phyloP scores from a whole-genome alignment of 768 basidiomycete species.

The Lactarius sanguifluus region DNA sequence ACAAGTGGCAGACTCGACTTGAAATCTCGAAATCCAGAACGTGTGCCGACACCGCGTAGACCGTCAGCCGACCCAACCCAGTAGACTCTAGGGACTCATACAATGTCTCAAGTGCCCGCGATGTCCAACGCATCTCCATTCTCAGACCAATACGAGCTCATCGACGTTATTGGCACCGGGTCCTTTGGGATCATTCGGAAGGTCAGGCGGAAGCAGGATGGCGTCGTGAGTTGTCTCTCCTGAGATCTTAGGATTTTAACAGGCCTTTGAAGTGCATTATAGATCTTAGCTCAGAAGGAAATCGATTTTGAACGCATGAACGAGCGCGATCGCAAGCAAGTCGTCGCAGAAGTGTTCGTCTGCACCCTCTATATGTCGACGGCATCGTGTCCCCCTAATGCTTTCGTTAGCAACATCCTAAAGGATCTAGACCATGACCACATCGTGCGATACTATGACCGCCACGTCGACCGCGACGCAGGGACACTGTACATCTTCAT shows the following conservation, averaged over 20 bases:
- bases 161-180: conserved; percentile 94
- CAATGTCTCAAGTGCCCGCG: neutral
- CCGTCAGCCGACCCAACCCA: conserved; percentile 1
- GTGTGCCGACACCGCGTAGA: neutral
- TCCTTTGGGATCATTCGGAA: conserved; percentile 98
- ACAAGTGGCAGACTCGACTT: neutral
- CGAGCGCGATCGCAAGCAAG: conserved; percentile 94
- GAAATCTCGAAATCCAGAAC: neutral
- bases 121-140: conserved; percentile 37
- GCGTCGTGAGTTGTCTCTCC: conserved; percentile 54
- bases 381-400: conserved; percentile 1
- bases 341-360: conserved; percentile 95
- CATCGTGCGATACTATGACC: conserved; percentile 94
- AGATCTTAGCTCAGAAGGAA: conserved; percentile 91
- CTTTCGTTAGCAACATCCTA: conserved; percentile 75
- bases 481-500: conserved; percentile 96
- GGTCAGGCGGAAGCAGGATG: conserved; percentile 82
- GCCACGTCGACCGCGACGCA: conserved; percentile 84
- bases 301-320: conserved; percentile 97
- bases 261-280: conserved; percentile 19
- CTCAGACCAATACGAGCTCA: conserved; percentile 79
- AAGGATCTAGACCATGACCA: conserved; percentile 94
- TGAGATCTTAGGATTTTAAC: conserved; percentile 2
- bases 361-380: neutral
- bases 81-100: neutral